Percentiles rank a stretch among this genome's conserved stretches.
Evolutionary conservation across 805 yeast genomes (phyloP).

Genomic region (Candida insectalens): DNA sequence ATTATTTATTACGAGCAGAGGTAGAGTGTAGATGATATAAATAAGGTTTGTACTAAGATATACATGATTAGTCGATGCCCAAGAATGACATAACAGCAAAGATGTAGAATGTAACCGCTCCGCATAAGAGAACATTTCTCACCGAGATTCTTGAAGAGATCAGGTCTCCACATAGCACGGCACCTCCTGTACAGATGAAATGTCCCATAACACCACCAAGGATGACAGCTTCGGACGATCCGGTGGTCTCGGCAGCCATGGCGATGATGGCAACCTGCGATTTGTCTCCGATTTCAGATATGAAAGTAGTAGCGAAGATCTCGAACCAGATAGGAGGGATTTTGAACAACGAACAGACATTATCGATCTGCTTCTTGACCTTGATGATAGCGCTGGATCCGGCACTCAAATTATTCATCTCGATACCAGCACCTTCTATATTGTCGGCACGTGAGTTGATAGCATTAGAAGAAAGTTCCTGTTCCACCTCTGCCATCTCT

Average conservation of each 20-base stretch:
- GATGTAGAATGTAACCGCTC: slow-evolving; percentile 76
- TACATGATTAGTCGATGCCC: no score
- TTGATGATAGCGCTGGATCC: background rate
- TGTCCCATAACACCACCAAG: slow-evolving; percentile 89
- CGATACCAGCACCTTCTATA: slow-evolving; percentile 45
- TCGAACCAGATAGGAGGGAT: slow-evolving; percentile 75
- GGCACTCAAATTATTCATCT: slow-evolving; percentile 23
- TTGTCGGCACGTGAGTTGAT: slow-evolving; percentile 39
- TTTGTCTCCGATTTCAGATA: slow-evolving; percentile 99
- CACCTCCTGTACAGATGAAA: slow-evolving; percentile 74
- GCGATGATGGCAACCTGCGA: slow-evolving; percentile 98
- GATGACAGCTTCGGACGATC: slow-evolving; percentile 81
- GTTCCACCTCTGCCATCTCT: slow-evolving; percentile 94
- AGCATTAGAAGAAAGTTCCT: slow-evolving; percentile 66
- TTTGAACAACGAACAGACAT: slow-evolving; percentile 27
- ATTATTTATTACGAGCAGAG: no score
- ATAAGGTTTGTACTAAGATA: no score
- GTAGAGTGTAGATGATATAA: no score
- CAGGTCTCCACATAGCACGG: slow-evolving; percentile 89
- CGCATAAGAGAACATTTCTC: slow-evolving; percentile 87
- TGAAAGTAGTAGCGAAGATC: slow-evolving; percentile 88
- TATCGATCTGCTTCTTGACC: background rate
- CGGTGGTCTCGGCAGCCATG: slow-evolving; percentile 98
- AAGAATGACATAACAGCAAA: slow-evolving; percentile 75
- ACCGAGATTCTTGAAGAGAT: slow-evolving; percentile 83